Evolutionary conservation across 2,329 filamentous ascomycete species (phyloP), one percentile per base, ranked within the genome.

Genomic region (Exserohilum turcica): DNA sequence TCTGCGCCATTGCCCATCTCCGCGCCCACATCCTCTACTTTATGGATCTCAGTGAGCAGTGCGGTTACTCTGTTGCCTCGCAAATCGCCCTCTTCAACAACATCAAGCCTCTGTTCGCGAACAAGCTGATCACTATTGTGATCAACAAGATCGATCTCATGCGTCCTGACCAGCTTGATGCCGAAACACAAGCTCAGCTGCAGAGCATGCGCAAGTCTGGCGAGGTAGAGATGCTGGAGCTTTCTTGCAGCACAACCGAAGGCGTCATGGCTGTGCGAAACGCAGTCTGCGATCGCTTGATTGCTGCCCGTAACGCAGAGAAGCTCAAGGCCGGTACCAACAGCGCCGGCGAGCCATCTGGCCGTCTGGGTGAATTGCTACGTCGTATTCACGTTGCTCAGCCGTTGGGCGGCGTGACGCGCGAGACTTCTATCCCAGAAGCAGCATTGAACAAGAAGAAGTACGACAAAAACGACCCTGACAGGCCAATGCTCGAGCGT

Each of bases 131-230:
- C 38, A 97, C 96, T 74, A 84, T 99, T 52, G 91, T 97, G 52
- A 84, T 97, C 78, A 99, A 99, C 87, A 99, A 99, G 83, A 97
- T 97, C 64, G 94, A 99, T 75, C 85, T 97, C 54, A 86, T 88
- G 72, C 85, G 87, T 54, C 92, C 92, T 1, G 91, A 96, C 70
- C 92, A 97, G 71, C 80, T 99, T 32, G 89, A 94, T 60, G 79
- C 85, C 6, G 90, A 90, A 65, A 86, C 88, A 19, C 89, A 93
- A 73, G 84, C 86, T 49, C 84, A 93, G 70, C 79, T 99, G 36
- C 86, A 96, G 71, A 79, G 84, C 21, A 84, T 99, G 60, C 80
- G 94, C 55, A 94, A 94, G 77, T 85, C 90, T 40, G 89, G 89
- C 48, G 92, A 96, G 71, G 91, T 97, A 7, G 93, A 97, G 79